These are phyloP conservation scores for Aspergillus sp. DNA, from an alignment of 2,329 filamentous ascomycete species.

Conservation along the genomic window DNA sequence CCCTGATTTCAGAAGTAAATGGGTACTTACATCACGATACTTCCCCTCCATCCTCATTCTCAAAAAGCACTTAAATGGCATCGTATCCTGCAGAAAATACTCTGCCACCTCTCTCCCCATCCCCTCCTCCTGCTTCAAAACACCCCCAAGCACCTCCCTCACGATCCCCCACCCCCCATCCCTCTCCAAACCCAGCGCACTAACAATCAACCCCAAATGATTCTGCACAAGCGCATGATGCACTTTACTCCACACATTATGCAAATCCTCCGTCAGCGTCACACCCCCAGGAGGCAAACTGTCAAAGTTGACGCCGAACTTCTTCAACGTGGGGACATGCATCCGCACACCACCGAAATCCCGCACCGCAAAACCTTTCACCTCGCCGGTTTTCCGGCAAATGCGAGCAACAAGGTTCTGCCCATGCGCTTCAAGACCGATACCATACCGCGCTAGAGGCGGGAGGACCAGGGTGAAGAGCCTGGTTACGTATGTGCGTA, in stretches of 20 bases:
- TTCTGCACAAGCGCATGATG: conserved; percentile 15
- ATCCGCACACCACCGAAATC: conserved; percentile 15
- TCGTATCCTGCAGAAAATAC: conserved; percentile 11
- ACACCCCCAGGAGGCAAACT: conserved; percentile 2
- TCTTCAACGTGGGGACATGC: conserved; percentile 8
- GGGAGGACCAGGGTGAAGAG: conserved; percentile 10
- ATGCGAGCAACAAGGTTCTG: conserved; percentile 15
- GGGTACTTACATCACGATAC: conserved; percentile 13
- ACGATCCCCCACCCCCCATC: conserved; percentile 12
- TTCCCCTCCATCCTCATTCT: conserved; percentile 13
- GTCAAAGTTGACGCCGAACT: conserved; percentile 6
- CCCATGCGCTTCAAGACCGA: conserved; percentile 41
- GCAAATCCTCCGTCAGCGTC: conserved; percentile 6
- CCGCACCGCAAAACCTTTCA: conserved; percentile 16
- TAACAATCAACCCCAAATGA: conserved; percentile 9
- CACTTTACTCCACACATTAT: conserved; percentile 11
- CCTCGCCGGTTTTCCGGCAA: conserved; percentile 6
- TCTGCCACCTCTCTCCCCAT: conserved; percentile 5
- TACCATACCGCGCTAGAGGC: conserved; percentile 11
- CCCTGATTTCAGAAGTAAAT: not conserved
- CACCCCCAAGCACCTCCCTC: conserved; percentile 2
- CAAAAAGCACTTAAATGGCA: conserved; percentile 16
- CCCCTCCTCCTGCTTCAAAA: not conserved
- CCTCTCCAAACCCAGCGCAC: conserved; percentile 6
- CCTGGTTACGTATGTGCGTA: conserved; percentile 8